Conservation (phyloP, 805 yeast species). For the Sungouiella thailandica region DNA sequence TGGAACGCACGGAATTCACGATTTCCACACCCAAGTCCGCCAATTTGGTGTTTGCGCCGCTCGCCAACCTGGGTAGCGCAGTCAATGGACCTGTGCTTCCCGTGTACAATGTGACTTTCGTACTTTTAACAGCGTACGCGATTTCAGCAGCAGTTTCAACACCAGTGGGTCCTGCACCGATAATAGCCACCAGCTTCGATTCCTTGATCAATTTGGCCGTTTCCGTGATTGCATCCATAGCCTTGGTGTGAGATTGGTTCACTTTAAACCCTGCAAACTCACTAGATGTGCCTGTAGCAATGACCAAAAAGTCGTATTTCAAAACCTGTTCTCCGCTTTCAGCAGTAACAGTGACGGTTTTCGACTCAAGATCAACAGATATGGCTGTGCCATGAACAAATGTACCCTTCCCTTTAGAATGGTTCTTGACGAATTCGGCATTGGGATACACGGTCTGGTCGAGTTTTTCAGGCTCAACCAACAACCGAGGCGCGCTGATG, state of each 20-base stretch:
- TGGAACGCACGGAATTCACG: conserved; percentile 5
- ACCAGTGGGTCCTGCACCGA: conserved; percentile 40
- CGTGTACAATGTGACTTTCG: conserved; percentile 23
- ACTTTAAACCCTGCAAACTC: conserved; percentile 22
- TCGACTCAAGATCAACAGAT: conserved; percentile 21
- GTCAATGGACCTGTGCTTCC: conserved; percentile 13
- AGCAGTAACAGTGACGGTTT: conserved; percentile 12
- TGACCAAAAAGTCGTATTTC: conserved; percentile 27
- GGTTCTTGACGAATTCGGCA: conserved; percentile 13
- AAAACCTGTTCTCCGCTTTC: conserved; percentile 7
- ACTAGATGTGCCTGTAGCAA: conserved; percentile 31
- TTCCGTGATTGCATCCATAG: conserved; percentile 14
- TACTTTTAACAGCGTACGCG: conserved; percentile 14
- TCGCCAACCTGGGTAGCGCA: conserved; percentile 1
- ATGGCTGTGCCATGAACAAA: conserved; percentile 24
- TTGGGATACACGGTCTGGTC: conserved; percentile 16
- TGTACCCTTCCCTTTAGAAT: conserved; percentile 11
- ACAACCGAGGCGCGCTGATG: conserved; percentile 28
- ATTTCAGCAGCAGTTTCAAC: conserved; percentile 37
- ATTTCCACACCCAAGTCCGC: conserved; percentile 11
- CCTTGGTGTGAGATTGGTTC: conserved; percentile 12
- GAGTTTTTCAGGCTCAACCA: conserved; percentile 20
- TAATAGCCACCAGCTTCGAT: conserved; percentile 27
- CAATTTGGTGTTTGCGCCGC: conserved; percentile 7
- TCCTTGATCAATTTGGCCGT: conserved; percentile 12